Evolutionary conservation across 1,284 basidiomycete species (phyloP).

Genomic region (Bothia castanella): DNA sequence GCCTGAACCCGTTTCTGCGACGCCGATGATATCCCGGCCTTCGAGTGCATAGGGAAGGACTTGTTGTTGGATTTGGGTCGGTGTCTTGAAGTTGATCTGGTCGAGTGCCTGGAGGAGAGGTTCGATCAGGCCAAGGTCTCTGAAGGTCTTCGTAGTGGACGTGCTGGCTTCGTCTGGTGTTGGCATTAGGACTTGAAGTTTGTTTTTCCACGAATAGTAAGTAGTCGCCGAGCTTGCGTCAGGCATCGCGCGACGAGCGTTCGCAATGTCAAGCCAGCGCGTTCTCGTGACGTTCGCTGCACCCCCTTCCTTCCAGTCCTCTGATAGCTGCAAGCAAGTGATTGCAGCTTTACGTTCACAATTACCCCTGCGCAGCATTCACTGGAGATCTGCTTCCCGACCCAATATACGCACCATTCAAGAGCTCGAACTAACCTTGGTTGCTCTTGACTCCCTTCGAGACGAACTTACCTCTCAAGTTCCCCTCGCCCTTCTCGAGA

Average conservation of each 20-base stretch:
- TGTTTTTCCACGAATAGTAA: conserved; percentile 22
- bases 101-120: conserved; percentile 86
- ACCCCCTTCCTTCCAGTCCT: conserved; percentile 57
- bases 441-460: conserved; percentile 65
- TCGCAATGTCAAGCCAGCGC: conserved; percentile 33
- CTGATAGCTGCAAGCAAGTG: conserved; percentile 69
- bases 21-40: conserved; percentile 94
- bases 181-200: conserved; percentile 38
- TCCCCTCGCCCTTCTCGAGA: conserved; percentile 77
- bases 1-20: conserved; percentile 95
- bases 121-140: conserved; percentile 82
- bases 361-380: conserved; percentile 81
- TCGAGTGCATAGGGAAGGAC: conserved; percentile 88
- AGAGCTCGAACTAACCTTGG: conserved; percentile 73
- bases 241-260: neutral
- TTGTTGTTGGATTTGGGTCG: conserved; percentile 90
- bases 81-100: conserved; percentile 79
- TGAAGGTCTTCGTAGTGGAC: conserved; percentile 54
- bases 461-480: conserved; percentile 75
- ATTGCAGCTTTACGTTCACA: conserved; percentile 64
- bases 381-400: conserved; percentile 79
- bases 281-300: conserved; percentile 67
- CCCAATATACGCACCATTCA: conserved; percentile 81
- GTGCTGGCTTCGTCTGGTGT: conserved; percentile 58
- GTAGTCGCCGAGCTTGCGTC: neutral